These are phyloP conservation scores for Penicillium sumatraense DNA, from an alignment of 2,329 filamentous ascomycete species.

Conservation along the genomic window DNA sequence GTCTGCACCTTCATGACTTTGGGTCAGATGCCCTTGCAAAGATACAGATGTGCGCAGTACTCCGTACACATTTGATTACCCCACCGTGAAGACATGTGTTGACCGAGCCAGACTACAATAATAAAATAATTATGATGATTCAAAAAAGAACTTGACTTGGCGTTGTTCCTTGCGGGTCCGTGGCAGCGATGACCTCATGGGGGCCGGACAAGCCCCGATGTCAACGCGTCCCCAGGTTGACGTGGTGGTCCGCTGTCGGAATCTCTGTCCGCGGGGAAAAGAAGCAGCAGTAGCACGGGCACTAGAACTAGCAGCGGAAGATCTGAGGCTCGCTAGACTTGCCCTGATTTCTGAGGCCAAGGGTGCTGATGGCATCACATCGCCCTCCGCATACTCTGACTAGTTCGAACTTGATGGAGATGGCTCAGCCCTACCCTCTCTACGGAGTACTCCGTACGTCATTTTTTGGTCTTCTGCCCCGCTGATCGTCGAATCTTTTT, in stretches of 20 bases:
- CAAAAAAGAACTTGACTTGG: too few relatives aligned
- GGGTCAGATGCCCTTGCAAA: not conserved
- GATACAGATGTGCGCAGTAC: not conserved
- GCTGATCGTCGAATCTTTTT: not conserved
- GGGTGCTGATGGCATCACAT: too few relatives aligned
- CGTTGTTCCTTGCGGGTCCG: slow-evolving; percentile 11
- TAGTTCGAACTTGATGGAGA: too few relatives aligned
- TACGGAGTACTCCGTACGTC: too few relatives aligned
- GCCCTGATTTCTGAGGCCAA: not conserved
- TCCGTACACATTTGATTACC: not conserved
- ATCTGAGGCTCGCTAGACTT: not conserved
- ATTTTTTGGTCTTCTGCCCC: not conserved
- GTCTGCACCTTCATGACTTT: not conserved
- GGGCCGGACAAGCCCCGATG: not conserved
- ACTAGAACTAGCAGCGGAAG: not conserved
- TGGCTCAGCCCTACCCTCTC: not conserved
- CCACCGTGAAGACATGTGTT: too few relatives aligned
- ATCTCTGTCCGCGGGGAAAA: not conserved
- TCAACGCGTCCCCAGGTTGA: not conserved
- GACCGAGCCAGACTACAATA: too few relatives aligned
- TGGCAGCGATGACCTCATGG: slow-evolving; percentile 24
- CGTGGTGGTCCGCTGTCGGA: not conserved
- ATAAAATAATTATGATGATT: too few relatives aligned
- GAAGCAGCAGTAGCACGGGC: not conserved
- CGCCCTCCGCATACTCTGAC: too few relatives aligned